phyloP scores from a whole-genome alignment of 2,329 filamentous ascomycete genomes.

The Teratosphaeria zuluensis region DNA sequence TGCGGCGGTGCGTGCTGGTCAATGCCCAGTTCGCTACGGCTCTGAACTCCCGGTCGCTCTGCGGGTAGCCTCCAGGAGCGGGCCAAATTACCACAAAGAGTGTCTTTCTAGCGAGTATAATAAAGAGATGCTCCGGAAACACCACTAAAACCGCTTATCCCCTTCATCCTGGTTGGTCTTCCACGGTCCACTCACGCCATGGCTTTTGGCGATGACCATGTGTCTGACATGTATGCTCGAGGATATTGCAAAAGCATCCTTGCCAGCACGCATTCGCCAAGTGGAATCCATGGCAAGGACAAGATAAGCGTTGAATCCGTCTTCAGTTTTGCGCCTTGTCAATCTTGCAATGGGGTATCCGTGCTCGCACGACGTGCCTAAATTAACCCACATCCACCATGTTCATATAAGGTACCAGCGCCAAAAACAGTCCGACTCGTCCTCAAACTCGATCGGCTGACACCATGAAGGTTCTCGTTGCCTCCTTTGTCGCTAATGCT shows the following conservation, averaged over 20 bases:
- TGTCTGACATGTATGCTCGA: not conserved
- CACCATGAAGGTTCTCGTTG: not conserved
- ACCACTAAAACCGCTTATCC: not conserved
- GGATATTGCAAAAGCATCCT: not conserved
- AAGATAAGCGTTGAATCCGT: not conserved
- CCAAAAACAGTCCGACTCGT: not conserved
- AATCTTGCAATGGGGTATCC: not conserved
- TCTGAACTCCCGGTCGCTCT: not conserved
- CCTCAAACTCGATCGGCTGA: too few relatives aligned
- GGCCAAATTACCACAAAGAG: not conserved
- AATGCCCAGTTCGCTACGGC: not conserved
- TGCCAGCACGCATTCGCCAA: not conserved
- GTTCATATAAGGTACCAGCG: not conserved
- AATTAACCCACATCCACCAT: not conserved
- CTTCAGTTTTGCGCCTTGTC: not conserved
- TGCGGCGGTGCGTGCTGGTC: not conserved
- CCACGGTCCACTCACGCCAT: not conserved
- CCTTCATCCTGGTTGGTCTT: not conserved
- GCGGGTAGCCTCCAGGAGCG: not conserved
- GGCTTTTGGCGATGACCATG: not conserved
- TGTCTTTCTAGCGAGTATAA: not conserved
- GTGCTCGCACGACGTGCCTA: too few relatives aligned
- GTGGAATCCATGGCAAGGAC: not conserved
- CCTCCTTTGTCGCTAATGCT: not conserved
- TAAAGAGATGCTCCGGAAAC: not conserved